Evolutionary conservation across 2,329 filamentous ascomycete genomes (phyloP).

Genomic region (Exophiala phaeomuriformis): DNA sequence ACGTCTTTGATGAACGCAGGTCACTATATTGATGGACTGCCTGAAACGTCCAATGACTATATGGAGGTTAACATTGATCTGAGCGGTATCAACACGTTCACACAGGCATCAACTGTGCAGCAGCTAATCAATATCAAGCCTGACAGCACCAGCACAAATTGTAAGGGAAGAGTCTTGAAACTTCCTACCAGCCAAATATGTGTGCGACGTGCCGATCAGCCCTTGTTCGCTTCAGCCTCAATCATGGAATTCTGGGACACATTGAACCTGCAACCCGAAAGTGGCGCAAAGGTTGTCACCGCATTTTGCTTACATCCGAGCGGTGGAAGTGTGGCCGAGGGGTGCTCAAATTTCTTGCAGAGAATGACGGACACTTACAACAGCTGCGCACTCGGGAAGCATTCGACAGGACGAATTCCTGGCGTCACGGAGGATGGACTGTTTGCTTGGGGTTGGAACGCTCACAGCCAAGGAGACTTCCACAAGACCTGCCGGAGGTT

Average conservation of each 20-base stretch:
- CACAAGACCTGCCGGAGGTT: slow-evolving; percentile 33
- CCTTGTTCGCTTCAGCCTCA: slow-evolving; percentile 50
- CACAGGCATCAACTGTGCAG: slow-evolving; percentile 10
- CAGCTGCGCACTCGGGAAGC: slow-evolving; percentile 49
- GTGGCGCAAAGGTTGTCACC: slow-evolving; percentile 51
- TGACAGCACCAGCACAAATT: slow-evolving; percentile 29
- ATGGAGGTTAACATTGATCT: slow-evolving; percentile 37
- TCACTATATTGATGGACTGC: not conserved
- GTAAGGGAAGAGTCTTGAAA: slow-evolving; percentile 30
- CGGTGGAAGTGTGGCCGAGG: slow-evolving; percentile 39
- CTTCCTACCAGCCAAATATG: slow-evolving; percentile 49
- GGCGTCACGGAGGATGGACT: slow-evolving; percentile 36
- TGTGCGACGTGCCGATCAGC: slow-evolving; percentile 47
- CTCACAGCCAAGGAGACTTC: slow-evolving; percentile 28
- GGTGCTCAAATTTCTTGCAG: slow-evolving; percentile 46
- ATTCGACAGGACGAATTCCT: slow-evolving; percentile 39
- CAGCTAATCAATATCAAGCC: slow-evolving; percentile 19
- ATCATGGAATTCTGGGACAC: slow-evolving; percentile 56
- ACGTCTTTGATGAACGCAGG: slow-evolving; percentile 32
- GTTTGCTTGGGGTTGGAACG: slow-evolving; percentile 33
- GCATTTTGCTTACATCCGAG: slow-evolving; percentile 51
- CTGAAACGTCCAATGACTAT: slow-evolving; percentile 32
- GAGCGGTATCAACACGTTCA: slow-evolving; percentile 26
- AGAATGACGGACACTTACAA: slow-evolving; percentile 50
- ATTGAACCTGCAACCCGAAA: slow-evolving; percentile 50